Conservation (phyloP, 2,329 filamentous ascomycete genomes). For the Ceratocystiopsis sp. region DNA sequence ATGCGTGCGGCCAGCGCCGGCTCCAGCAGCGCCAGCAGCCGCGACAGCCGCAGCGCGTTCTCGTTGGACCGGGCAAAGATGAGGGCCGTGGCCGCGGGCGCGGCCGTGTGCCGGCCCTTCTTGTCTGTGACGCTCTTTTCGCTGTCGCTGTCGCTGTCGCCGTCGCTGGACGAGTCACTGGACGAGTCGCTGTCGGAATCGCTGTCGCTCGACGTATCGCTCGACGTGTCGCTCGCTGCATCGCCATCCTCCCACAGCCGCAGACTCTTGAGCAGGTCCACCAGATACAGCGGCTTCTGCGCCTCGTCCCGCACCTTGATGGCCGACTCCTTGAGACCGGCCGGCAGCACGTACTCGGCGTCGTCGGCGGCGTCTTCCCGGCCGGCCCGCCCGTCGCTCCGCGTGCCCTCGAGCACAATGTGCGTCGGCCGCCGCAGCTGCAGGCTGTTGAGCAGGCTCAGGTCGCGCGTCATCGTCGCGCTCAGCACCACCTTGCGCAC, state of each 20-base stretch:
- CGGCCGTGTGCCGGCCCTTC: neutral
- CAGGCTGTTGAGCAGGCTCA: slow-evolving; percentile 61
- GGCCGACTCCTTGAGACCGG: slow-evolving; percentile 44
- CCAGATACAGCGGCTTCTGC: slow-evolving; percentile 69
- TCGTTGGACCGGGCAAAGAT: slow-evolving; percentile 90
- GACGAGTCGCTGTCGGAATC: neutral
- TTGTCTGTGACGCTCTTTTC: neutral
- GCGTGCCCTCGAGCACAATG: slow-evolving; percentile 50
- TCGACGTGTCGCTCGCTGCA: neutral
- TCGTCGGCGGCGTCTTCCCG: neutral
- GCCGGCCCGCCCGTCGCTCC: slow-evolving; percentile 11
- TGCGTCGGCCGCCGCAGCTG: slow-evolving; percentile 58
- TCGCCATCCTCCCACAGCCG: slow-evolving; percentile 20
- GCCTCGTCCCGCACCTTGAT: slow-evolving; percentile 51
- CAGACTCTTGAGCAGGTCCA: slow-evolving; percentile 51
- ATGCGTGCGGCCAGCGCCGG: slow-evolving; percentile 39
- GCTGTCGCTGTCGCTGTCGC: too few relatives aligned
- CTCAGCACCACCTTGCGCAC: slow-evolving; percentile 75
- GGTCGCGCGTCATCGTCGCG: slow-evolving; percentile 79
- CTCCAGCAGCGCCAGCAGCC: slow-evolving; percentile 53
- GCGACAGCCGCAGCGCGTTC: slow-evolving; percentile 67
- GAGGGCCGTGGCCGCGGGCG: slow-evolving; percentile 30
- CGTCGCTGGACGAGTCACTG: neutral
- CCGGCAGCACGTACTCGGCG: slow-evolving; percentile 36
- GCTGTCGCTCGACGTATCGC: neutral